phyloP scores from a whole-genome alignment of 805 yeast genomes.

The Yamadazyma paraphyllophila region DNA sequence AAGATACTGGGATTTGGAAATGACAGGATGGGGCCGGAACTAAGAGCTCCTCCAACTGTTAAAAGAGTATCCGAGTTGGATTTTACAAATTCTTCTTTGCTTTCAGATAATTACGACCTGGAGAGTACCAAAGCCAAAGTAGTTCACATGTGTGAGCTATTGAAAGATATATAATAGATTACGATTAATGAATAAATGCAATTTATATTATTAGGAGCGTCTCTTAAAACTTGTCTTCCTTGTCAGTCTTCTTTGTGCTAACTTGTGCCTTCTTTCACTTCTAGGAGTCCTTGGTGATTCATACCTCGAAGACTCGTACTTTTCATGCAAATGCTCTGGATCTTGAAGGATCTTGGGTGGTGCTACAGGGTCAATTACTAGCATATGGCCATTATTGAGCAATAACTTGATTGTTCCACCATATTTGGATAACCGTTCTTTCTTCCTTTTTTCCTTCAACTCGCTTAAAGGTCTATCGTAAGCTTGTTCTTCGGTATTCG shows the following conservation, averaged over 20 bases:
- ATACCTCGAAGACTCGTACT: neutral
- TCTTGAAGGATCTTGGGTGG: conserved; percentile 20
- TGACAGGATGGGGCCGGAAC: conserved; percentile 29
- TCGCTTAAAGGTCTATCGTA: conserved; percentile 22
- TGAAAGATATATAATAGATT: no score
- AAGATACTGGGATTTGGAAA: conserved; percentile 27
- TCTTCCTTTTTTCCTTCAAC: conserved; percentile 21
- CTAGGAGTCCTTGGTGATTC: neutral
- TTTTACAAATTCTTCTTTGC: no score
- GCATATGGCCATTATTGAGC: conserved; percentile 35
- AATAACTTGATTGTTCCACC: conserved; percentile 39
- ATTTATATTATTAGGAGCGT: no score
- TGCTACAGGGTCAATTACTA: conserved; percentile 39
- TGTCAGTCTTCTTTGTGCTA: no score
- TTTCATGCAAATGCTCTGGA: neutral
- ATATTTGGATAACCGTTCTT: conserved; percentile 21
- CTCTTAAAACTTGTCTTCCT: no score
- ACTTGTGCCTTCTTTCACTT: neutral
- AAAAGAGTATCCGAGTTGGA: no score
- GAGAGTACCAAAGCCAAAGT: no score
- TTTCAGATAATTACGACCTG: no score
- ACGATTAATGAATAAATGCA: no score
- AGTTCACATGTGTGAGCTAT: no score
- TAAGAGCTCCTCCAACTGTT: conserved; percentile 15
- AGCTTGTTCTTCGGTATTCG: conserved; percentile 18